phyloP scores from a whole-genome alignment of 2,329 filamentous ascomycete genomes.

The Arthrobotrys megalospora region DNA sequence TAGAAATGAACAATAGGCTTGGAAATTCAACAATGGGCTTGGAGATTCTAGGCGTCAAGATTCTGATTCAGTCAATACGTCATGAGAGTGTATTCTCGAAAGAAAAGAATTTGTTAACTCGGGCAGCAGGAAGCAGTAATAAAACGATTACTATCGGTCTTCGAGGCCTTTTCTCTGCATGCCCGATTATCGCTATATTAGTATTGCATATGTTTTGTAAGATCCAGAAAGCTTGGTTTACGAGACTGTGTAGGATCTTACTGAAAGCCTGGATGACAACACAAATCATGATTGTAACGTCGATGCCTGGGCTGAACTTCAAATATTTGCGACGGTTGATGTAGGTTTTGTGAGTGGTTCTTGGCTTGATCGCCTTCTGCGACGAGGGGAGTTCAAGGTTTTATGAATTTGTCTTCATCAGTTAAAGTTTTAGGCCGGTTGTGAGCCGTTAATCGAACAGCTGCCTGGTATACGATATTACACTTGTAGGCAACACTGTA shows the following conservation, averaged over 20 bases:
- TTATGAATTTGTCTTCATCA: background rate
- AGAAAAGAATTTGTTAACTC: no score
- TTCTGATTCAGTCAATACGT: no score
- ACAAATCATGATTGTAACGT: conserved; percentile 7
- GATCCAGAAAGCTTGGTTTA: background rate
- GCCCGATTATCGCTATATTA: background rate
- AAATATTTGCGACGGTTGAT: background rate
- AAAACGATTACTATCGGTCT: conserved; percentile 13
- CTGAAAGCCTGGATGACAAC: conserved; percentile 6
- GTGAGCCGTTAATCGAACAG: background rate
- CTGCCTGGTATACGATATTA: conserved; percentile 9
- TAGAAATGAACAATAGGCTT: no score
- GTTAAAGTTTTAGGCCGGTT: background rate
- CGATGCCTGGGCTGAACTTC: background rate
- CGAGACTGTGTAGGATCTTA: no score
- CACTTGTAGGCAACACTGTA: no score
- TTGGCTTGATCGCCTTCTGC: conserved; percentile 10
- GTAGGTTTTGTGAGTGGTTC: background rate
- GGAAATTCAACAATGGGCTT: no score
- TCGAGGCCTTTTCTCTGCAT: no score
- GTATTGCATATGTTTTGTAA: background rate
- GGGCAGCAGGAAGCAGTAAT: background rate
- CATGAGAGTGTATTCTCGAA: no score
- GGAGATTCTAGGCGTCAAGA: no score
- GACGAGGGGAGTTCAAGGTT: background rate